These are phyloP conservation scores for Tolypocladium sp. DNA, from an alignment of 2,329 filamentous ascomycete genomes.

Conservation along the genomic window DNA sequence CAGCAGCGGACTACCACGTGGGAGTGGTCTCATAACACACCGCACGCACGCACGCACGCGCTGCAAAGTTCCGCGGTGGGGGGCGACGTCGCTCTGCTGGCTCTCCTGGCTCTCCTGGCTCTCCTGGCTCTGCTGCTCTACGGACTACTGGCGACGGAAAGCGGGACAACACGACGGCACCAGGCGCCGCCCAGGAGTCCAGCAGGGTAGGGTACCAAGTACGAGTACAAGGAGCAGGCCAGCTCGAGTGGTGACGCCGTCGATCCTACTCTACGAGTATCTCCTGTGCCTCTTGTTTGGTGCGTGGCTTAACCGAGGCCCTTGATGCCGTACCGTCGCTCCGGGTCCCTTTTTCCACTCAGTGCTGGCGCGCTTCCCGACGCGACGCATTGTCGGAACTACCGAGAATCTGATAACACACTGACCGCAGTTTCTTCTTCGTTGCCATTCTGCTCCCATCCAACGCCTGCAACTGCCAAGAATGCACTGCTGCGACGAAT, in stretches of 20 bases:
- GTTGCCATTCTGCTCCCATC: background rate
- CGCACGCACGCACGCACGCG: background rate
- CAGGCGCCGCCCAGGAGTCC: background rate
- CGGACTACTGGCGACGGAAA: background rate
- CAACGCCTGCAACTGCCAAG: background rate
- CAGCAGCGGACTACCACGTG: background rate
- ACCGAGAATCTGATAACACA: background rate
- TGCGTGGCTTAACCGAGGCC: background rate
- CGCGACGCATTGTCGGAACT: background rate
- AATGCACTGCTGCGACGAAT: background rate
- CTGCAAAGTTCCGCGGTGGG: background rate
- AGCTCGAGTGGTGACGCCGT: background rate
- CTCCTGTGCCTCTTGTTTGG: background rate
- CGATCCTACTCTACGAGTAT: background rate
- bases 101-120: background rate
- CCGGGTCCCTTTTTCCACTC: background rate
- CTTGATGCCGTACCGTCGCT: background rate
- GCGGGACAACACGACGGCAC: background rate
- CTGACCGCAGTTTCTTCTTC: background rate
- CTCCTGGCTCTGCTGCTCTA: background rate
- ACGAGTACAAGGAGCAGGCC: background rate
- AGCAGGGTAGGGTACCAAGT: background rate
- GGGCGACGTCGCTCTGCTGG: background rate
- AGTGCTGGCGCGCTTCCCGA: background rate
- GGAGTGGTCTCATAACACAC: background rate